These are phyloP conservation scores for Vigna mungo DNA, from an alignment of 306 rosid species.

Conservation along the genomic window DNA sequence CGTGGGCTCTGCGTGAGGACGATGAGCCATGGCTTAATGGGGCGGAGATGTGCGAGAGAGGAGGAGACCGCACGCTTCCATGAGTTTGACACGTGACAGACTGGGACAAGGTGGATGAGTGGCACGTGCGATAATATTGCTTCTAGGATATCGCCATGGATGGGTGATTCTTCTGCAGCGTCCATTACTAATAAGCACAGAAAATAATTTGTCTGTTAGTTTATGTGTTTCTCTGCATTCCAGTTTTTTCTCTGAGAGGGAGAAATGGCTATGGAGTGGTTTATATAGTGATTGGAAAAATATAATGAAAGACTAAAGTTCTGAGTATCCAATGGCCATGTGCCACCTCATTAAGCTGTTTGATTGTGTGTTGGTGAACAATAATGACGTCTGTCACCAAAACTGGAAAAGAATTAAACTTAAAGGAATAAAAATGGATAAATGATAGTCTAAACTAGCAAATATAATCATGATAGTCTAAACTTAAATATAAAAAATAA, in stretches of 20 bases:
- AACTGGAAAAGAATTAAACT: too few species aligned
- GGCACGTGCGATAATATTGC: constrained; percentile 64
- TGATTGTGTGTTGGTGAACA: too few species aligned
- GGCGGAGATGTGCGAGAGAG: constrained; percentile 55
- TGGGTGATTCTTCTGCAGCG: constrained; percentile 46
- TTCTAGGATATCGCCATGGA: constrained; percentile 74
- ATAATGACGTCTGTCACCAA: too few species aligned
- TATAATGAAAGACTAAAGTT: too few species aligned
- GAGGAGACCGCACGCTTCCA: constrained; percentile 71
- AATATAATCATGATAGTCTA: too few species aligned
- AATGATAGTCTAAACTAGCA: too few species aligned
- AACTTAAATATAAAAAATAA: too few species aligned
- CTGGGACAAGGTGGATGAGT: constrained; percentile 59
- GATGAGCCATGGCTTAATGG: constrained; percentile 76
- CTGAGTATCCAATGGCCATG: too few species aligned
- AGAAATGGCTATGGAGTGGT: neutral
- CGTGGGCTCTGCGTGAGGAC: constrained; percentile 55
- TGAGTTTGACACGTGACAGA: constrained; percentile 59
- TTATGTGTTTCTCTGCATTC: neutral
- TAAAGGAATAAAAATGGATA: too few species aligned
- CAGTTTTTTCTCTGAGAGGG: neutral
- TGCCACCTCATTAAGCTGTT: too few species aligned
- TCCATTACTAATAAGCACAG: neutral
- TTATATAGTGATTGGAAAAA: neutral
- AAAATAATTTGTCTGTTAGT: too few species aligned